Base-by-base conservation (phyloP, 2,329 filamentous ascomycete species). In the Penicillium brevicompactum region DNA sequence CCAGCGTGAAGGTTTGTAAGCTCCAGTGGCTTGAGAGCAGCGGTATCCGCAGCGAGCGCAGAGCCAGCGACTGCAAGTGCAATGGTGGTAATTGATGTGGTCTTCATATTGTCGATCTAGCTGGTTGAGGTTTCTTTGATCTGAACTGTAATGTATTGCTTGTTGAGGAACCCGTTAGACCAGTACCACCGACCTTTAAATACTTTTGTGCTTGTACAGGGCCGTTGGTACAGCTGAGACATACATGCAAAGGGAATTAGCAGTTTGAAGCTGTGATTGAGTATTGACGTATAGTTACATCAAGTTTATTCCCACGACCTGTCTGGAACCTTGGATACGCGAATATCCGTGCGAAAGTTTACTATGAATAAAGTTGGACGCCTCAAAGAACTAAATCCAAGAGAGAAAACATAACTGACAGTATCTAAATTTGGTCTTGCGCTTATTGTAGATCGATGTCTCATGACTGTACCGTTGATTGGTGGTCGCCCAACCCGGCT, bases 41-140 rank as follows among this genome's bases (percentile, higher is more conserved):
- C 34, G 46, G 44, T 56, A 16, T 58, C 58, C 5, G 54, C 51
- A n/a, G 57, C 57, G 3, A 55, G 24, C 30, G 51, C 40, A 13
- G 50, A 52, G 34, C 38, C 51, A 40, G 56, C 50, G 48, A 46
- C 53, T 30, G 56, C 57, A 34, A 61, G 52, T 22, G 53, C 22
- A 24, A 49, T 14, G 22, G 57, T 31, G 18, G 44, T 41, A 16
- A 61, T 44, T 2, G 54, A 46, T 5, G 32, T 21, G 32, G 46
- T 27, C 51, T 61, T 61, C 60, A 63, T 63, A 38, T 46, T 56
- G 46, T 14, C 11, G 11, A 11, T 38, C 31, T 37, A 9, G 34
- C n/a, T 37, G 13, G 11, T n/a, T n/a, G 30, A 2, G 6, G 16
- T 47, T 46, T 3, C 18, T 11, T 46, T 30, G 22, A n/a, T 7